Evolutionary conservation across 2,329 filamentous ascomycete genomes (phyloP).

Genomic region (Alternaria brassicicola): DNA sequence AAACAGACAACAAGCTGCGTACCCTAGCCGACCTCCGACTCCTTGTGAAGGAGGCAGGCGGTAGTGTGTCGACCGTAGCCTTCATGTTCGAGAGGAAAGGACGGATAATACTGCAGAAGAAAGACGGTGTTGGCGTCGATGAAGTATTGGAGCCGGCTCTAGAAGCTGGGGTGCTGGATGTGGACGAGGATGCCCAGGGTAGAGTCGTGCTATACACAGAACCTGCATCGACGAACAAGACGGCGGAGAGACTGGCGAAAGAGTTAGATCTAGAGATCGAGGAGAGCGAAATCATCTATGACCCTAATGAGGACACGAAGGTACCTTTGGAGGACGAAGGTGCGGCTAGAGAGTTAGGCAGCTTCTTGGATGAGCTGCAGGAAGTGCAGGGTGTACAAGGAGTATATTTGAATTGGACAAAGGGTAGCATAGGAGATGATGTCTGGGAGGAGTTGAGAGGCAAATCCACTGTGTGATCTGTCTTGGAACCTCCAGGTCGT

Average conservation of each 20-base stretch:
- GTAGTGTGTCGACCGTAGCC: constrained; percentile 72
- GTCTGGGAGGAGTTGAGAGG: constrained; percentile 49
- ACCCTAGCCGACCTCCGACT: constrained; percentile 74
- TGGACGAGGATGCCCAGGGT: constrained; percentile 71
- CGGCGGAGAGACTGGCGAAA: constrained; percentile 68
- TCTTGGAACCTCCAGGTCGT: neutral
- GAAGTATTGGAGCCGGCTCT: constrained; percentile 81
- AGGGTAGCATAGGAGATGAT: constrained; percentile 48
- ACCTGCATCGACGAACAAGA: constrained; percentile 67
- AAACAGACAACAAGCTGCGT: constrained; percentile 80
- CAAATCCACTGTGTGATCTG: constrained; percentile 43
- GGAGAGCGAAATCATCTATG: constrained; percentile 82
- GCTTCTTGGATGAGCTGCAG: constrained; percentile 65
- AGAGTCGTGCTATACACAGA: constrained; percentile 74
- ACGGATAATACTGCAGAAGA: constrained; percentile 70
- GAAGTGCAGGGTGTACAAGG: constrained; percentile 80
- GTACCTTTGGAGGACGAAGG: constrained; percentile 65
- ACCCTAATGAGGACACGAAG: constrained; percentile 79
- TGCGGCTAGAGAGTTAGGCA: constrained; percentile 62
- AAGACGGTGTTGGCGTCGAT: constrained; percentile 63
- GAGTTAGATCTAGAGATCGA: constrained; percentile 70
- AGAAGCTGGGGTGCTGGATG: constrained; percentile 80
- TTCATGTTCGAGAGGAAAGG: constrained; percentile 89
- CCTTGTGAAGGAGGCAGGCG: constrained; percentile 74
- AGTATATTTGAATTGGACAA: constrained; percentile 72